Conservation (phyloP, 225 moss, liverwort and hornwort species). For the Straminergon stramineum region DNA sequence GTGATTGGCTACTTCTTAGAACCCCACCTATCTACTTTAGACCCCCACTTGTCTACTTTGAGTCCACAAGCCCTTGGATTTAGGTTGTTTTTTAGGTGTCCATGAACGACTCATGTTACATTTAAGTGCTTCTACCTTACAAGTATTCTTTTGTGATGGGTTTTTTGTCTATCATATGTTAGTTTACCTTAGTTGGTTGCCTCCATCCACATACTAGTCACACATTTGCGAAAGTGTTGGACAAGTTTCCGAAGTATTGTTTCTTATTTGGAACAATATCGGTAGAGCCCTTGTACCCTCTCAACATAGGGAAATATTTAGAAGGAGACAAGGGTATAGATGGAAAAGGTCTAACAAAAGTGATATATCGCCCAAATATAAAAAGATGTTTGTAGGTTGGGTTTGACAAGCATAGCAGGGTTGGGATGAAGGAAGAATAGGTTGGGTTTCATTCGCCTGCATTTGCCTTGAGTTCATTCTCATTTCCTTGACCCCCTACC, state of each 20-base stretch:
- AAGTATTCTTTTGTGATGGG: no score
- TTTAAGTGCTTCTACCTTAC: no score
- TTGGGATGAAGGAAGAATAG: rapidly evolving
- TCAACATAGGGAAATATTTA: not conserved
- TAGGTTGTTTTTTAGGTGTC: no score
- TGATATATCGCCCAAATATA: rapidly evolving
- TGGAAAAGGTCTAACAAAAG: not conserved
- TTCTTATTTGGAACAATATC: not conserved
- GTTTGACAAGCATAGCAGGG: not conserved
- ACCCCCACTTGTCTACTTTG: no score
- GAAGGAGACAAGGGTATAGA: not conserved
- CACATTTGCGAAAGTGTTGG: not conserved
- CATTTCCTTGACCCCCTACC: not conserved
- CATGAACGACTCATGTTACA: no score
- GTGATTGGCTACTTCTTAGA: no score
- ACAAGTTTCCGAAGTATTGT: rapidly evolving
- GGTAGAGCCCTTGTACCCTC: not conserved
- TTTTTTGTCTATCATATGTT: not conserved
- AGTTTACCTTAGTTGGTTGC: not conserved
- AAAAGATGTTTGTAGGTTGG: not conserved
- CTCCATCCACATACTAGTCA: rapidly evolving
- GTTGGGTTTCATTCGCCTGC: rapidly evolving
- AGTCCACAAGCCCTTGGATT: no score
- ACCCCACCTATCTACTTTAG: no score
- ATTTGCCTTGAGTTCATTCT: not conserved